Percentiles rank a stretch among this genome's conserved stretches.
These are phyloP conservation scores for Davidsoniella eucalypti DNA, from an alignment of 2,329 filamentous ascomycete species.

Conservation along the genomic window DNA sequence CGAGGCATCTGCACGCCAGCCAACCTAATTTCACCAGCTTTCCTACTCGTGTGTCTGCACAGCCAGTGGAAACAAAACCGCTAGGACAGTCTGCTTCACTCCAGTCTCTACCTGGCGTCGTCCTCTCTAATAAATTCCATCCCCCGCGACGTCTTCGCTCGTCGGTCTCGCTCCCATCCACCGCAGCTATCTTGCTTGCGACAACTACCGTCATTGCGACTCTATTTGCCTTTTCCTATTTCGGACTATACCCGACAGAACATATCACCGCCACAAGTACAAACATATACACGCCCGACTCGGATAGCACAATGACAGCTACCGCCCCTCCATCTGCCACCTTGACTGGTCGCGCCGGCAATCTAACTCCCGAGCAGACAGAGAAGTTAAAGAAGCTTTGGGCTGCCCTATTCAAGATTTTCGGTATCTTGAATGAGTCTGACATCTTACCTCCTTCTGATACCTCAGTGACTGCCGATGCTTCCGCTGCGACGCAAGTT, in stretches of 20 bases:
- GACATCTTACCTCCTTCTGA: conserved; percentile 3
- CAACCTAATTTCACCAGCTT: too few relatives aligned
- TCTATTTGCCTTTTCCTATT: background rate
- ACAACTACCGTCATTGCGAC: background rate
- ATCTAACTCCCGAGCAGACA: conserved; percentile 78
- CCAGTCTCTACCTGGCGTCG: background rate
- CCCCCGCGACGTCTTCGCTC: conserved; percentile 7
- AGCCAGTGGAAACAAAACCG: too few relatives aligned
- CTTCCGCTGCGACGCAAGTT: conserved; percentile 18
- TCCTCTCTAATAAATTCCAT: background rate
- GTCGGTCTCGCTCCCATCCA: conserved; percentile 1
- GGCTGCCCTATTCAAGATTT: conserved; percentile 58
- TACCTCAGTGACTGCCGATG: conserved; percentile 17
- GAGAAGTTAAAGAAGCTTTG: conserved; percentile 79
- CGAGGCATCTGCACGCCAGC: too few relatives aligned
- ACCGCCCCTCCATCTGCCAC: conserved; percentile 23
- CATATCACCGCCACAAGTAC: background rate
- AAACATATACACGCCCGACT: background rate
- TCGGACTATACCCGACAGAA: background rate
- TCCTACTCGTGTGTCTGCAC: too few relatives aligned
- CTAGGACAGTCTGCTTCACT: background rate
- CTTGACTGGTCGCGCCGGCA: conserved; percentile 59
- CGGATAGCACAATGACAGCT: background rate
- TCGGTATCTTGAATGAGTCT: conserved; percentile 35
- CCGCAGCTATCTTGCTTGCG: background rate